Evolutionary conservation across 805 yeast genomes (phyloP).

Genomic region (Spathaspora sp.): DNA sequence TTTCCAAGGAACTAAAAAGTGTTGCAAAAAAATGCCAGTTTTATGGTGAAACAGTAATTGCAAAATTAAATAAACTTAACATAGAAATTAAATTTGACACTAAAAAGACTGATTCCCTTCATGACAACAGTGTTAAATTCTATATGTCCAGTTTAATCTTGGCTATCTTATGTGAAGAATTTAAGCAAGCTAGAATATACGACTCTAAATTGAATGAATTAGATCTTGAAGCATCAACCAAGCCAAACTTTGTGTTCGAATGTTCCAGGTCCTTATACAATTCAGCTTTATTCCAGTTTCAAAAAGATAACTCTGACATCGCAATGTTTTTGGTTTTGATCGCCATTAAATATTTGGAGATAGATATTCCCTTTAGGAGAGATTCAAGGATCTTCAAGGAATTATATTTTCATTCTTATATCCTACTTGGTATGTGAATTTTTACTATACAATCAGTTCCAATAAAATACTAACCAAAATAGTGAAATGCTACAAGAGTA

Average conservation of each 20-base stretch:
- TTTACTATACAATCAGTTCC: background rate
- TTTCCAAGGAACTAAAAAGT: background rate
- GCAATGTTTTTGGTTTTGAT: background rate
- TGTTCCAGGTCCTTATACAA: conserved; percentile 2
- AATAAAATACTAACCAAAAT: background rate
- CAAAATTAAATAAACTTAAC: background rate
- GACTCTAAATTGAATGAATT: background rate
- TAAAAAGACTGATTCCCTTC: background rate
- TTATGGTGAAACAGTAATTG: background rate
- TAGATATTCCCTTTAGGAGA: background rate
- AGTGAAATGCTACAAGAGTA: conserved; percentile 1
- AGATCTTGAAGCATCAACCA: background rate
- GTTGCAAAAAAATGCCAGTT: conserved; percentile 4
- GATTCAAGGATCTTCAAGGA: background rate
- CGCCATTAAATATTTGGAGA: conserved; percentile 2
- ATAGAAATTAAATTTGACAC: background rate
- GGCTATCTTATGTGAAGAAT: background rate
- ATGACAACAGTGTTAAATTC: conserved; percentile 1
- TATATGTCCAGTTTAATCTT: background rate
- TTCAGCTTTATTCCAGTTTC: background rate
- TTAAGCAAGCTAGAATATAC: background rate
- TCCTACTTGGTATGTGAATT: background rate
- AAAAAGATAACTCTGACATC: background rate
- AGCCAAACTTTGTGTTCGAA: background rate
- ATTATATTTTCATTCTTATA: conserved; percentile 1